Conservation (phyloP, 495 filamentous ascomycete species). For the Chaetomidium leptoderma region DNA sequence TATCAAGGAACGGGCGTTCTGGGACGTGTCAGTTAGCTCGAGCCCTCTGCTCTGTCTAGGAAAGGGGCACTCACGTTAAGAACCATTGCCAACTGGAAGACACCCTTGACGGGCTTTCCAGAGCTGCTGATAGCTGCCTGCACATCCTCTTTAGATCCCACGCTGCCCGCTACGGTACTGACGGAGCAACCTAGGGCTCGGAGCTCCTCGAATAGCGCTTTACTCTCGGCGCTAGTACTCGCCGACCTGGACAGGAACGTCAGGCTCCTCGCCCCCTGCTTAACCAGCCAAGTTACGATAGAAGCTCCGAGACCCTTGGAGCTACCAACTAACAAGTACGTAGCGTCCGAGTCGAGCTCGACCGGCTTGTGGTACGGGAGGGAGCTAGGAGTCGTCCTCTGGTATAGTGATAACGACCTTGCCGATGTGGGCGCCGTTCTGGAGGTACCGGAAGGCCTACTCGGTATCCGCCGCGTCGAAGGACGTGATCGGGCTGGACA, state of each 20-base stretch:
- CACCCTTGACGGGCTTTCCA: slow-evolving; percentile 45
- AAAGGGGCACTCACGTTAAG: slow-evolving; percentile 26
- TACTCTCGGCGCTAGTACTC: not conserved
- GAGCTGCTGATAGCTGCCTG: not conserved
- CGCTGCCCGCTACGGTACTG: slow-evolving; percentile 8
- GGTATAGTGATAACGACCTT: slow-evolving; percentile 42
- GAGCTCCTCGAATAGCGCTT: slow-evolving; percentile 15
- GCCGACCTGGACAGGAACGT: slow-evolving; percentile 12
- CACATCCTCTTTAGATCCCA: slow-evolving; percentile 10
- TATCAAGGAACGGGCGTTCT: slow-evolving; percentile 49
- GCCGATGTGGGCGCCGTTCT: slow-evolving; percentile 39
- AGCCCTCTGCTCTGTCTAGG: not conserved
- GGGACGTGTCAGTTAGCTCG: not conserved
- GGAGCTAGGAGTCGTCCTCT: not conserved
- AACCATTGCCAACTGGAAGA: slow-evolving; percentile 50
- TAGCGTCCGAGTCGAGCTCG: slow-evolving; percentile 30
- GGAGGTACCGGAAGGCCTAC: slow-evolving; percentile 28
- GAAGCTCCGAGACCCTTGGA: slow-evolving; percentile 55
- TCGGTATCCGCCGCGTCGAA: not conserved
- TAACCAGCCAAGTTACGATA: slow-evolving; percentile 50
- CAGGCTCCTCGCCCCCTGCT: slow-evolving; percentile 43
- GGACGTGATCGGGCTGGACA: slow-evolving; percentile 23
- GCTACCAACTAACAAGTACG: slow-evolving; percentile 55
- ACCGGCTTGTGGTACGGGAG: slow-evolving; percentile 12
- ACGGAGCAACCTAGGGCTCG: slow-evolving; percentile 8